phyloP scores from a whole-genome alignment of 768 basidiomycete genomes.

The Lactarius psammicola region DNA sequence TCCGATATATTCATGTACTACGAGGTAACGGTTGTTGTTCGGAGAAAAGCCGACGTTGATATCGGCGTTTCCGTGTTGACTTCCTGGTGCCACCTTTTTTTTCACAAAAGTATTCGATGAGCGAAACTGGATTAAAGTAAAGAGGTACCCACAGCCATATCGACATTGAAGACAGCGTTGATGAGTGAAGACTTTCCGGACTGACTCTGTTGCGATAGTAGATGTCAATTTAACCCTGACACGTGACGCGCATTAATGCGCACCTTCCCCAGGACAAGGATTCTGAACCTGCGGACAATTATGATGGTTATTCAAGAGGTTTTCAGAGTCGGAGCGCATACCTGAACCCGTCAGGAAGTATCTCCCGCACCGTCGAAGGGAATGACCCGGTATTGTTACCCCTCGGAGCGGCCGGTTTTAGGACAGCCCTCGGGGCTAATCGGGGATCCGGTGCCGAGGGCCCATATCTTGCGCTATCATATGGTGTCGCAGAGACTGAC shows the following conservation, averaged over 20 bases:
- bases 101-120: background rate
- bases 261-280: constrained; percentile 19
- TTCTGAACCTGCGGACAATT: constrained; percentile 4
- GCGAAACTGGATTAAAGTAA: no score
- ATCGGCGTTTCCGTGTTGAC: background rate
- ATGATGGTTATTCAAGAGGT: no score
- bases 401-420: no score
- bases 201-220: background rate
- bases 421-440: background rate
- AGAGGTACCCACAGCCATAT: constrained; percentile 8
- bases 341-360: constrained; percentile 10
- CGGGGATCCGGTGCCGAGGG: background rate
- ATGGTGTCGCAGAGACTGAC: background rate
- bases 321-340: background rate
- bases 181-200: constrained; percentile 22
- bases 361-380: background rate
- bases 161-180: constrained; percentile 1
- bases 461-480: no score
- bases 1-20: constrained; percentile 2
- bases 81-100: background rate
- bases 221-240: background rate
- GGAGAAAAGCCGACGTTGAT: background rate
- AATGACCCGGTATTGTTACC: background rate
- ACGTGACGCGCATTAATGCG: background rate
- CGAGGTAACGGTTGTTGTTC: background rate